Percentiles rank a stretch among this genome's conserved stretches.
Conservation (phyloP, 257 asterid species). For the Penstemon barbatus region DNA sequence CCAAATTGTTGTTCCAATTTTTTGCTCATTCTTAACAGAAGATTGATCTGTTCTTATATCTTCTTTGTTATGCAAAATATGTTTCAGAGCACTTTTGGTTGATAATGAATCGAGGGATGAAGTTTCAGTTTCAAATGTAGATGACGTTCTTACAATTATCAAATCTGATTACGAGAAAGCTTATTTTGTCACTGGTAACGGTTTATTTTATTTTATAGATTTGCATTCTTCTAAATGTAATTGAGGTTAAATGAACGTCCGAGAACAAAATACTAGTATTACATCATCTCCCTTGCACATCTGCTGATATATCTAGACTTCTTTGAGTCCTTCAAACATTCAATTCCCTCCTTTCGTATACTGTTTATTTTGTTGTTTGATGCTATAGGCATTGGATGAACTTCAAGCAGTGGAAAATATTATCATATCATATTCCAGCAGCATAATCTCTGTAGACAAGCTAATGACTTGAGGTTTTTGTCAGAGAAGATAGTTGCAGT, state of each 20-base stretch:
- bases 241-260: conserved; percentile 6
- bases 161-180: conserved; percentile 69
- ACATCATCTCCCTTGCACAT: not conserved
- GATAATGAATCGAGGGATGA: conserved; percentile 35
- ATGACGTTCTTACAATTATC: conserved; percentile 60
- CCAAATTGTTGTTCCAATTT: no score
- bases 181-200: conserved; percentile 78
- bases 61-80: conserved; percentile 13
- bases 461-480: no score
- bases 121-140: conserved; percentile 40
- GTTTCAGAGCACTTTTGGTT: conserved; percentile 41
- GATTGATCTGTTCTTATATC: not conserved
- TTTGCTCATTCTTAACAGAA: no score
- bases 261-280: not conserved
- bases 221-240: not conserved
- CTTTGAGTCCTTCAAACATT: not conserved
- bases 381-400: no score
- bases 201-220: conserved; percentile 7
- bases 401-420: no score
- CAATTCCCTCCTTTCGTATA: no score
- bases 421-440: no score
- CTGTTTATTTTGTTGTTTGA: no score
- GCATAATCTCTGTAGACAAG: no score
- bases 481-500: no score
- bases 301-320: not conserved